phyloP scores from a whole-genome alignment of 1,139 yeast genomes.

The Suhomyces anneliseae region DNA sequence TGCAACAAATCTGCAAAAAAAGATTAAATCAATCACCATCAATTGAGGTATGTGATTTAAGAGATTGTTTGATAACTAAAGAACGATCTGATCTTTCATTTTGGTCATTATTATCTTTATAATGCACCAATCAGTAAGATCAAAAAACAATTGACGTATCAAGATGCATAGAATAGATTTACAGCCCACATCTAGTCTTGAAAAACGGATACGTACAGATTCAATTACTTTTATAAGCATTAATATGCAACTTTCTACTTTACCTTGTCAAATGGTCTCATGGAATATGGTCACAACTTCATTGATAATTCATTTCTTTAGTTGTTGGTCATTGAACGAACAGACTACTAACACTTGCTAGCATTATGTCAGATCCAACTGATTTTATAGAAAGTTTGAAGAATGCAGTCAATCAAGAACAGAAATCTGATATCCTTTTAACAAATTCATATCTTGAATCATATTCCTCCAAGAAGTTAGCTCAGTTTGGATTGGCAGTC shows the following conservation, averaged over 20 bases:
- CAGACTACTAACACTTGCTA: slow-evolving; percentile 7
- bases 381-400: slow-evolving; percentile 42
- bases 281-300: no score
- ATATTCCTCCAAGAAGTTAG: slow-evolving; percentile 64
- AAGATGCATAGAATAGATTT: slow-evolving; percentile 22
- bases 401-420: slow-evolving; percentile 56
- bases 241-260: no score
- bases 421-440: slow-evolving; percentile 55
- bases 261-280: no score
- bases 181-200: slow-evolving; percentile 22
- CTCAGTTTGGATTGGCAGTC: slow-evolving; percentile 72
- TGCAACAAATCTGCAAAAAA: neutral
- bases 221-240: neutral
- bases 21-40: neutral
- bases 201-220: slow-evolving; percentile 32
- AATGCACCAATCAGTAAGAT: slow-evolving; percentile 9
- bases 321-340: neutral
- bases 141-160: slow-evolving; percentile 19
- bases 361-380: slow-evolving; percentile 1
- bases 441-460: slow-evolving; percentile 50
- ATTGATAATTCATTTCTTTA: no score
- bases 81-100: slow-evolving; percentile 2
- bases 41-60: no score
- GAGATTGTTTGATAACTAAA: no score
- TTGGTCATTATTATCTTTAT: slow-evolving; percentile 2